These are phyloP conservation scores for Plasmodium chabaudi DNA, from an alignment of 169 alveolate species.

Conservation along the genomic window DNA sequence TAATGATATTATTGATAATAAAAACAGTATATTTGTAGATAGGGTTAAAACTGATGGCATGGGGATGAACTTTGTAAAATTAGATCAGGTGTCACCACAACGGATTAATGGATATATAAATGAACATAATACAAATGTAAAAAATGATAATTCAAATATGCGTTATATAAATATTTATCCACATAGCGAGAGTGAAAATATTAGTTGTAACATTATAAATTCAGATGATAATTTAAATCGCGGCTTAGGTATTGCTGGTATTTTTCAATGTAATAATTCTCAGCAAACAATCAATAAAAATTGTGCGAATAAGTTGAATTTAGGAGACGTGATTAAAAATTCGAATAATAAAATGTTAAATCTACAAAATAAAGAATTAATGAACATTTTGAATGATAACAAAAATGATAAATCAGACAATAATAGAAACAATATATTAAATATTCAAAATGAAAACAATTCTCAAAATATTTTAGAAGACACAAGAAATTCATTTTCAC, in stretches of 20 bases:
- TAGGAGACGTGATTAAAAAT: slow-evolving; percentile 19
- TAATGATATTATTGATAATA: slow-evolving; percentile 5
- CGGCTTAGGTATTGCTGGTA: background rate
- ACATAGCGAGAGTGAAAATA: slow-evolving; percentile 3
- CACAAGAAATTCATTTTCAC: slow-evolving; percentile 1
- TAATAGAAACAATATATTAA: background rate
- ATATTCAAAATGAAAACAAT: slow-evolving; percentile 4
- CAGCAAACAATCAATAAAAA: slow-evolving; percentile 1
- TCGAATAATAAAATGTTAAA: slow-evolving; percentile 49
- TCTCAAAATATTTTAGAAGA: slow-evolving; percentile 16
- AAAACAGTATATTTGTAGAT: slow-evolving; percentile 22
- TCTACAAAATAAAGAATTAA: slow-evolving; percentile 48
- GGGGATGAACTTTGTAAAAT: slow-evolving; percentile 2
- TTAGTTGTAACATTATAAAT: background rate
- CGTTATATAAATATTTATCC: slow-evolving; percentile 16
- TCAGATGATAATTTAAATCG: background rate
- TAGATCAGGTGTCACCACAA: slow-evolving; percentile 3
- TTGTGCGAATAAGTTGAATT: background rate
- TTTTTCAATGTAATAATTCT: slow-evolving; percentile 10
- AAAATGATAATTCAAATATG: background rate
- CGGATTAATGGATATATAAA: slow-evolving; percentile 28
- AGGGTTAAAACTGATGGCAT: slow-evolving; percentile 8
- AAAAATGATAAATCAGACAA: background rate
- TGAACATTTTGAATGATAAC: slow-evolving; percentile 44
- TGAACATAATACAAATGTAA: slow-evolving; percentile 7